Evolutionary conservation across 192 early-diverging fungal species (phyloP).

Genomic region (Backusella westeae): DNA sequence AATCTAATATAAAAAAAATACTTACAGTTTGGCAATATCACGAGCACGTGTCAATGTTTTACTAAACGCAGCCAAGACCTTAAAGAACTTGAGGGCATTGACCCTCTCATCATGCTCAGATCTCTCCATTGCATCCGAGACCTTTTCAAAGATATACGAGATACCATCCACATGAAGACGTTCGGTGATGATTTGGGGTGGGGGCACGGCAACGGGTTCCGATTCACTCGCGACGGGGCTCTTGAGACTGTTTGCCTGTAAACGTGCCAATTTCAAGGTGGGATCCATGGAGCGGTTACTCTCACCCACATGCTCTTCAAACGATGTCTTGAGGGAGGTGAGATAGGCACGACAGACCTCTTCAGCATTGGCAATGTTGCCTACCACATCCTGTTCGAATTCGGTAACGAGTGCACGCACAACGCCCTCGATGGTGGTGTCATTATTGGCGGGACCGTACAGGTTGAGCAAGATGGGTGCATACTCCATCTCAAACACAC

Average conservation of each 20-base stretch:
- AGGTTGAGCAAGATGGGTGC: conserved; percentile 30
- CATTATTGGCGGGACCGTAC: conserved; percentile 32
- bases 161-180: conserved; percentile 44
- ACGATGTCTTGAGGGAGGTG: conserved; percentile 33
- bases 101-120: conserved; percentile 17
- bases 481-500: conserved; percentile 40
- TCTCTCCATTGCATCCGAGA: conserved; percentile 6
- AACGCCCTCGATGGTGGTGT: conserved; percentile 43
- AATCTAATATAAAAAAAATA: not conserved
- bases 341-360: conserved; percentile 36
- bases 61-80: conserved; percentile 38
- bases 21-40: conserved; percentile 46
- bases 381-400: conserved; percentile 33
- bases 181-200: conserved; percentile 29
- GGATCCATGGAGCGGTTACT: conserved; percentile 30
- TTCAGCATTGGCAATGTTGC: conserved; percentile 18
- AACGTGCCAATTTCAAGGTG: conserved; percentile 37
- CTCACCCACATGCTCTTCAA: conserved; percentile 30
- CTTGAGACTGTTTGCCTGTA: conserved; percentile 20
- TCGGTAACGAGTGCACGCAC: conserved; percentile 40
- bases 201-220: not conserved
- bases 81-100: conserved; percentile 46
- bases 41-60: conserved; percentile 26
- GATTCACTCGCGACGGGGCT: not conserved
- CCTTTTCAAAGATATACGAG: conserved; percentile 27